Evolutionary conservation across 345 rosid species (phyloP).

Genomic region (Excoecaria cochinchinensis): DNA sequence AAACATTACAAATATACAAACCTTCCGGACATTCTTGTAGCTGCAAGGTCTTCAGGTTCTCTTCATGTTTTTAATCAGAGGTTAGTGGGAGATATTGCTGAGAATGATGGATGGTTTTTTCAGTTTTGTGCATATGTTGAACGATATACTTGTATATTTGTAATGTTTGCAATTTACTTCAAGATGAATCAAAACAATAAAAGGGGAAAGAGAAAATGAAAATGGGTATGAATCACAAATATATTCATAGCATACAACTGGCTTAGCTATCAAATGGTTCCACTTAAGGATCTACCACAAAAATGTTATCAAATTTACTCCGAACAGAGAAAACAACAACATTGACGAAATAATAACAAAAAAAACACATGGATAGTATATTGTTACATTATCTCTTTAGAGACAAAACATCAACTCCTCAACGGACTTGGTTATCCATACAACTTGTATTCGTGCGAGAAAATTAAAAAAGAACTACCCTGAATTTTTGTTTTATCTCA

Average conservation of each 20-base stretch:
- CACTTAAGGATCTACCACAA: slow-evolving; percentile 1
- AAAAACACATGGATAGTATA: background rate
- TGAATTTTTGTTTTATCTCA: background rate
- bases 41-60: too few relatives aligned
- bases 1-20: background rate
- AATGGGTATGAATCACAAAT: background rate
- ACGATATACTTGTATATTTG: too few relatives aligned
- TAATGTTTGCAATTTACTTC: background rate
- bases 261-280: background rate
- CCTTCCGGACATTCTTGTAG: too few relatives aligned
- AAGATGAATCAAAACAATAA: background rate
- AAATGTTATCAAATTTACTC: background rate
- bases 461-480: background rate
- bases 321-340: background rate
- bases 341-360: background rate
- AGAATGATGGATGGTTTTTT: too few relatives aligned
- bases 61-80: too few relatives aligned
- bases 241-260: background rate
- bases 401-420: background rate
- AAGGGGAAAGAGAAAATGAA: background rate
- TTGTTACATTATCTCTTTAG: background rate
- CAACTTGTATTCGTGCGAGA: background rate
- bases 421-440: background rate
- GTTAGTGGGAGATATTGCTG: too few relatives aligned
- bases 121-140: too few relatives aligned